A percentile compares a stretch with the other conserved stretches of the same genome.
phyloP scores from a whole-genome alignment of 1,284 basidiomycete species.

The Leccinum subatratum region DNA sequence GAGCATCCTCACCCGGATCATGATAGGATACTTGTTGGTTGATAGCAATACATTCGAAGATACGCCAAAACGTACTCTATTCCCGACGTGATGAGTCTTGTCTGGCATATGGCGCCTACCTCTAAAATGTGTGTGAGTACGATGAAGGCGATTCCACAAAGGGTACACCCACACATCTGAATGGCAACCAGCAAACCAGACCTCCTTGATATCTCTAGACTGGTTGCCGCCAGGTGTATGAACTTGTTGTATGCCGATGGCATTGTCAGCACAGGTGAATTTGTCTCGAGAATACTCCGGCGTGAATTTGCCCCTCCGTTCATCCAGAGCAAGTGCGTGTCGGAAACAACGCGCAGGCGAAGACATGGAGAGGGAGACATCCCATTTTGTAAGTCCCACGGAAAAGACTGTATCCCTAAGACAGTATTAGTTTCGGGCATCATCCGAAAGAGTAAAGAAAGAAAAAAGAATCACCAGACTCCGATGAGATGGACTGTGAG shows the following conservation, averaged over 20 bases:
- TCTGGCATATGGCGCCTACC: slow-evolving; percentile 10
- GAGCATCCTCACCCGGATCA: not conserved
- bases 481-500: slow-evolving; percentile 39
- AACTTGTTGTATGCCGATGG: not conserved
- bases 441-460: not conserved
- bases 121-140: not conserved
- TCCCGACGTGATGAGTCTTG: slow-evolving; percentile 12
- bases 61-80: slow-evolving; percentile 13
- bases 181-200: slow-evolving; percentile 29
- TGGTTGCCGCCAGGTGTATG: not conserved
- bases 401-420: slow-evolving; percentile 44
- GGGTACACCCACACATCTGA: slow-evolving; percentile 27
- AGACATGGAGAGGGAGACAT: slow-evolving; percentile 26
- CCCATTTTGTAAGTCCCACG: slow-evolving; percentile 27
- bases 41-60: slow-evolving; percentile 18
- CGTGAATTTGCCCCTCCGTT: slow-evolving; percentile 39
- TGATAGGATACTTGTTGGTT: not conserved
- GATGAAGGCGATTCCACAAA: not conserved
- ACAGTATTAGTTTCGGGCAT: not conserved
- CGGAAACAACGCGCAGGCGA: slow-evolving; percentile 33
- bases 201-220: slow-evolving; percentile 17
- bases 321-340: slow-evolving; percentile 41
- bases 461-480: slow-evolving; percentile 31
- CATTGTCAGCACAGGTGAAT: slow-evolving; percentile 1
- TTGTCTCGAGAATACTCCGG: slow-evolving; percentile 37